A percentile compares a stretch with the other conserved stretches of the same genome.
phyloP scores from a whole-genome alignment of 1,284 basidiomycete genomes.

The Ganoderma meredithae region DNA sequence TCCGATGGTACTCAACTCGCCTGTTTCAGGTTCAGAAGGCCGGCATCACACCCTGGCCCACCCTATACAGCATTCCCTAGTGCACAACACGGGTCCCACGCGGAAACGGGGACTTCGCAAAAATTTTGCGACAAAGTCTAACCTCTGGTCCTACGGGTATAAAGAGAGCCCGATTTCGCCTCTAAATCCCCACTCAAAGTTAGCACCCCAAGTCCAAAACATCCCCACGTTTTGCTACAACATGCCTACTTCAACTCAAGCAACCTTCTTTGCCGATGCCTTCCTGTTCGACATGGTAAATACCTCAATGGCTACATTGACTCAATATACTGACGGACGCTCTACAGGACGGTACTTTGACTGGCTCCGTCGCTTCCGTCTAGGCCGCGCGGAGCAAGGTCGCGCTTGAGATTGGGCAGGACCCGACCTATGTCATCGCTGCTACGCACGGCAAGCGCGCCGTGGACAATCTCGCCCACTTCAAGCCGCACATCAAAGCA shows the following conservation, averaged over 20 bases:
- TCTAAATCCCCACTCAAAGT: not conserved
- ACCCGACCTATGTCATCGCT: constrained; percentile 69
- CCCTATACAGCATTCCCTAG: not conserved
- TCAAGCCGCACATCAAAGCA: constrained; percentile 50
- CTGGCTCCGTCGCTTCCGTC: constrained; percentile 79
- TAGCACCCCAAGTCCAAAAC: not conserved
- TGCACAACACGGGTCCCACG: not conserved
- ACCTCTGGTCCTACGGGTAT: not conserved
- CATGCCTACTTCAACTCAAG: constrained; percentile 38
- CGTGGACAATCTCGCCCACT: constrained; percentile 56
- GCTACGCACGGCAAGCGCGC: constrained; percentile 71
- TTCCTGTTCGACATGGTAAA: constrained; percentile 79
- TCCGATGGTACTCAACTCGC: not conserved
- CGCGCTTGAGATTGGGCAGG: constrained; percentile 71
- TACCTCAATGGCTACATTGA: constrained; percentile 22
- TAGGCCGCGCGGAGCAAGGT: constrained; percentile 84
- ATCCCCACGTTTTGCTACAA: not conserved
- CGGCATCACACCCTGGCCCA: not conserved
- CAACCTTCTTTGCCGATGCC: constrained; percentile 62
- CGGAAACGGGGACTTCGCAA: not conserved
- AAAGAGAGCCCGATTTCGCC: not conserved
- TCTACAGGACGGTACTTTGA: constrained; percentile 71
- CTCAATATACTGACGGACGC: constrained; percentile 46
- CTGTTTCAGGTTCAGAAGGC: not conserved
- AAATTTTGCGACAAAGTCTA: not conserved